Percentiles rank a stretch among this genome's conserved stretches.
Conservation (phyloP, 106 monocot genomes). For the Amphibolis antarctica region DNA sequence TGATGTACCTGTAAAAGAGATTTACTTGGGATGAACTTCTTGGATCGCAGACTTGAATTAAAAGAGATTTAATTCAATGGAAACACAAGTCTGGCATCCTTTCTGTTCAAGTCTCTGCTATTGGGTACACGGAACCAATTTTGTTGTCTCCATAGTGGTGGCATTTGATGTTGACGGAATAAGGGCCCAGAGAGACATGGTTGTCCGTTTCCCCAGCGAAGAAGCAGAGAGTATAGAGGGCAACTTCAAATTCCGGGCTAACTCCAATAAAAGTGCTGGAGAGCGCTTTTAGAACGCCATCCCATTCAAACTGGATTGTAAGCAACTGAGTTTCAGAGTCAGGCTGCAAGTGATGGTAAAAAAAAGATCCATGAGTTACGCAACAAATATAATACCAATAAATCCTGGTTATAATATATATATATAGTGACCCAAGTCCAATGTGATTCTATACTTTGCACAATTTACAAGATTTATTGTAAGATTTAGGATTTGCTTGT, state of each 20-base stretch:
- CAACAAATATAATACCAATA: not conserved
- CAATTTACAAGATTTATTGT: too few relatives aligned
- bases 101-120: conserved; percentile 42
- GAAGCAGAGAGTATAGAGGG: conserved; percentile 84
- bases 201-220: conserved; percentile 75
- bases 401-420: too few relatives aligned
- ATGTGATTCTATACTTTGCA: too few relatives aligned
- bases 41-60: too few relatives aligned
- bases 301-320: conserved; percentile 95
- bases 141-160: conserved; percentile 49
- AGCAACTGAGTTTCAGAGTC: conserved; percentile 90
- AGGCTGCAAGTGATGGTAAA: conserved; percentile 34
- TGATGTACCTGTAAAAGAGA: too few relatives aligned
- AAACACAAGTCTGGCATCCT: not conserved
- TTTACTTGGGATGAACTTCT: too few relatives aligned
- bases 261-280: conserved; percentile 87
- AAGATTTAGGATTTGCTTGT: too few relatives aligned
- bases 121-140: conserved; percentile 79
- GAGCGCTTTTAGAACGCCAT: conserved; percentile 77
- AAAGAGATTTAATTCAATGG: not conserved
- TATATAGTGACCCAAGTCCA: too few relatives aligned
- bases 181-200: conserved; percentile 63
- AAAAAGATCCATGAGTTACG: not conserved
- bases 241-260: conserved; percentile 93
- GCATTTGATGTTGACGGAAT: conserved; percentile 88